Percentiles rank a stretch among this genome's conserved stretches.
Conservation (phyloP, 192 early-diverging fungal genomes). For the Backusella liffmaniae region DNA sequence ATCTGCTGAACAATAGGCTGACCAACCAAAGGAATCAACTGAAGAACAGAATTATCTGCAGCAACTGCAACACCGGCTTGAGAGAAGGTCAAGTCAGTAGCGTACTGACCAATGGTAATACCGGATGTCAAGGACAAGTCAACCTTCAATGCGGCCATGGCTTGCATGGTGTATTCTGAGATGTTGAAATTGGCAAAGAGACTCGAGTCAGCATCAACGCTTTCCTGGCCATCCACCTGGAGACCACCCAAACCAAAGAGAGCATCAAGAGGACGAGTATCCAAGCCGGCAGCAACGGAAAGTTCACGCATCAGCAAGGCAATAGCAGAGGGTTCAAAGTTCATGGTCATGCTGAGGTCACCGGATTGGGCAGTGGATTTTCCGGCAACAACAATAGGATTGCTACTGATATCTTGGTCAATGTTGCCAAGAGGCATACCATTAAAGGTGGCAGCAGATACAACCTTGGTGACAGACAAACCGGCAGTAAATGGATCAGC, state of each 20-base stretch:
- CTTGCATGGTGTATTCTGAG: too few relatives aligned
- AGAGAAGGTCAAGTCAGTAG: too few relatives aligned
- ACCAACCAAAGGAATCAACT: too few relatives aligned
- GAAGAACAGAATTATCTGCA: too few relatives aligned
- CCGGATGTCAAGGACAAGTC: too few relatives aligned
- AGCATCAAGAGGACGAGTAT: slow-evolving; percentile 45
- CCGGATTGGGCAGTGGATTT: slow-evolving; percentile 35
- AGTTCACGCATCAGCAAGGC: slow-evolving; percentile 45
- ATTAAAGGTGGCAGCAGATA: slow-evolving; percentile 42
- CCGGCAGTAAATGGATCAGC: slow-evolving; percentile 54
- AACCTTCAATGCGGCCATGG: too few relatives aligned
- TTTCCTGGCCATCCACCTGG: slow-evolving; percentile 34
- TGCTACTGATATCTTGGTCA: slow-evolving; percentile 41
- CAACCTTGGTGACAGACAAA: slow-evolving; percentile 45
- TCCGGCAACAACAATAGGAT: slow-evolving; percentile 42
- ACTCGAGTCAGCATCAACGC: not conserved
- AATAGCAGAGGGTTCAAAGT: slow-evolving; percentile 48
- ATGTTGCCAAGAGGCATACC: slow-evolving; percentile 45
- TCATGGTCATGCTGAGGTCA: slow-evolving; percentile 45
- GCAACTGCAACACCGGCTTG: too few relatives aligned
- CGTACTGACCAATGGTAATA: too few relatives aligned
- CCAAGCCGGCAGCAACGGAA: slow-evolving; percentile 42
- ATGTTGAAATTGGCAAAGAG: too few relatives aligned
- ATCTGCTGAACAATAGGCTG: too few relatives aligned
- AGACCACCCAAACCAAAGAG: slow-evolving; percentile 34